Base-by-base conservation (phyloP, 1,284 basidiomycete species). In the Fomitopsis palustris region DNA sequence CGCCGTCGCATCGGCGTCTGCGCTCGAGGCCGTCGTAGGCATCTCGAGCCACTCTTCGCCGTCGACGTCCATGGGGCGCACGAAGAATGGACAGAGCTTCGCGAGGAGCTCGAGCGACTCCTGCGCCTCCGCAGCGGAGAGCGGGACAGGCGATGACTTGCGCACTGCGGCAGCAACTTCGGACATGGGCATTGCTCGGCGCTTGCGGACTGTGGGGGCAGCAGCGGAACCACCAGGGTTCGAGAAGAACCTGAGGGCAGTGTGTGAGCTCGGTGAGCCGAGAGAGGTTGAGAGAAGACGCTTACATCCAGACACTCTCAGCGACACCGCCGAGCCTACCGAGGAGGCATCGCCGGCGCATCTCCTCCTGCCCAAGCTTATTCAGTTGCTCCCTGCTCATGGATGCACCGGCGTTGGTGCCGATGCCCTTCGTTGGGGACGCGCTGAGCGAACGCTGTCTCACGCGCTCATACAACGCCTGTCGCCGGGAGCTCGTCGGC, bases 281-380 rank as follows among this genome's bases (percentile, higher is more conserved):
- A 37, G 23, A 23, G 27, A 17, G 38, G 7, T 39, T 14, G 23
- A 33, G 4, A n/a, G 42, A 31, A 19, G 52, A 55, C 33, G 77
- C 86, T 70, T 67, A 88, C 90, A 92, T 92, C 89, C 90, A 92
- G n/a, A 88, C 81, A 62, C 89, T 88, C 69, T 92, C 90, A n/a
- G 90, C 90, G 21, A 92, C 81, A 14, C 87, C 85, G 31, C 81
- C 80, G 10, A 93, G 80, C n/a, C 90, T 83, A 55, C 90, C 90
- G 9, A 93, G 77, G 19, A 92, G 71, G 65, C 88, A 90, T 41
- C 87, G 78, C 57, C 87, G 79, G 58, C 89, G 81, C 73, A 87
- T 83, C 68, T 90, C 89, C 58, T 91, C 90, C 67, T 90, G 88
- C 39, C 84, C 78, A 54, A 91, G 75, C 70, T 86, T 88, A 49